A percentile compares a stretch with the other conserved stretches of the same genome.
These are phyloP conservation scores for Xerophyta viscosa DNA, from an alignment of 106 monocot species.

Conservation along the genomic window DNA sequence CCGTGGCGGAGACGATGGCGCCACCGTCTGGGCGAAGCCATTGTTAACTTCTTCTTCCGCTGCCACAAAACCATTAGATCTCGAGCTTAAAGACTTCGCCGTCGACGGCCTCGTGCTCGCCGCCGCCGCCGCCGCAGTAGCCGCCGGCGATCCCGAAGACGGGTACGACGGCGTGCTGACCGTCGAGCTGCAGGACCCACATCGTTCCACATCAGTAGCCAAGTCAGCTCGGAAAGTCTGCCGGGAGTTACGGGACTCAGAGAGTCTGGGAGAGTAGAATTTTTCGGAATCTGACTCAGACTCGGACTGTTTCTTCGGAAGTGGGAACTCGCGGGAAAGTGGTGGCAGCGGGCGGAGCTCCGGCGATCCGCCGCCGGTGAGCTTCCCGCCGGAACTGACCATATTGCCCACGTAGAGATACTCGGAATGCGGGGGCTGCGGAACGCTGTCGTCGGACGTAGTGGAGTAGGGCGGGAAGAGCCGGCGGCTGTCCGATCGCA, in stretches of 20 bases:
- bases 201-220: constrained; percentile 16
- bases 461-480: constrained; percentile 29
- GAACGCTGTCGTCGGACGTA: constrained; percentile 6
- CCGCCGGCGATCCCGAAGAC: constrained; percentile 24
- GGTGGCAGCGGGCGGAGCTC: constrained; percentile 83
- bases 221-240: constrained; percentile 3
- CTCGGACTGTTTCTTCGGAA: constrained; percentile 8
- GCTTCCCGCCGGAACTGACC: too few species aligned
- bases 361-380: constrained; percentile 39
- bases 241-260: constrained; percentile 9
- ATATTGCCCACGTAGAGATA: constrained; percentile 66
- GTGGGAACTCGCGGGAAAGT: too few species aligned
- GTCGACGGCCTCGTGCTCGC: constrained; percentile 15
- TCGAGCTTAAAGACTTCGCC: too few species aligned
- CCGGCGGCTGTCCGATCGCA: constrained; percentile 24
- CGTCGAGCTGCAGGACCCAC: constrained; percentile 15
- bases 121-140: constrained; percentile 5
- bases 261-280: constrained; percentile 39
- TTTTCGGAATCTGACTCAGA: too few species aligned
- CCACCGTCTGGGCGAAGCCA: too few species aligned
- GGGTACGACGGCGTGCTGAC: constrained; percentile 24
- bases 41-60: too few species aligned
- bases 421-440: constrained; percentile 10
- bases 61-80: too few species aligned
- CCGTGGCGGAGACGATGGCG: constrained; percentile 10